These are phyloP conservation scores for Sarcodon sp. DNA, from an alignment of 768 basidiomycete species.

Conservation along the genomic window DNA sequence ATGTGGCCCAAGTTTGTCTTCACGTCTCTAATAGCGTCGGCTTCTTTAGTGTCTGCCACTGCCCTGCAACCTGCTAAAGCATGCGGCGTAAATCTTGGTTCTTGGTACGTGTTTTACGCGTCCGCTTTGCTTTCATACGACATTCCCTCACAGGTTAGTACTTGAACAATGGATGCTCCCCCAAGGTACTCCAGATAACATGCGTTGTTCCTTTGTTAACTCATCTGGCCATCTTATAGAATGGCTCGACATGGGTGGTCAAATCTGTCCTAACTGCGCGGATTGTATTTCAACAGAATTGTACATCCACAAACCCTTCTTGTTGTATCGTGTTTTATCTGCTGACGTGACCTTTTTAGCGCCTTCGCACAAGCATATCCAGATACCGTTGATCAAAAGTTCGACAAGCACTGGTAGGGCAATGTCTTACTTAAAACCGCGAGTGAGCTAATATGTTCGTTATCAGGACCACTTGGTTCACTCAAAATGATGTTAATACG, in stretches of 20 bases:
- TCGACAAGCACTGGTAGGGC: constrained; percentile 50
- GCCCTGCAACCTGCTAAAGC: constrained; percentile 28
- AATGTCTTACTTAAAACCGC: neutral
- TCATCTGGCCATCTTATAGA: constrained; percentile 19
- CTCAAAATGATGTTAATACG: constrained; percentile 41
- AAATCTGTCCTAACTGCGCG: constrained; percentile 44
- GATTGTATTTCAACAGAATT: constrained; percentile 57
- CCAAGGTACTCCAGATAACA: constrained; percentile 23
- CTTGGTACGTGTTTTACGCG: constrained; percentile 29
- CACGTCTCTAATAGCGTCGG: too few relatives aligned
- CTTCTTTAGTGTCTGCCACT: neutral
- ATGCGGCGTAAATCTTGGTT: constrained; percentile 62
- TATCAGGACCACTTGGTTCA: constrained; percentile 46
- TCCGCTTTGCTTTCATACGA: neutral
- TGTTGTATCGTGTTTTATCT: neutral
- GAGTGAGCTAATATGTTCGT: neutral
- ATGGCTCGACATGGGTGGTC: constrained; percentile 67
- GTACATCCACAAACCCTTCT: constrained; percentile 21
- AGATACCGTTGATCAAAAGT: constrained; percentile 38
- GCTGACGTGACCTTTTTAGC: constrained; percentile 20
- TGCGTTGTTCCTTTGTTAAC: neutral
- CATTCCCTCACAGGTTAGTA: constrained; percentile 40
- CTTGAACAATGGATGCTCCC: constrained; percentile 81
- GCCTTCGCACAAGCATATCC: constrained; percentile 50
- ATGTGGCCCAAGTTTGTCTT: too few relatives aligned